Evolutionary conservation across 768 basidiomycete genomes (phyloP), one percentile per base, ranked within the genome.

Genomic region (Suillus occidentalis): DNA sequence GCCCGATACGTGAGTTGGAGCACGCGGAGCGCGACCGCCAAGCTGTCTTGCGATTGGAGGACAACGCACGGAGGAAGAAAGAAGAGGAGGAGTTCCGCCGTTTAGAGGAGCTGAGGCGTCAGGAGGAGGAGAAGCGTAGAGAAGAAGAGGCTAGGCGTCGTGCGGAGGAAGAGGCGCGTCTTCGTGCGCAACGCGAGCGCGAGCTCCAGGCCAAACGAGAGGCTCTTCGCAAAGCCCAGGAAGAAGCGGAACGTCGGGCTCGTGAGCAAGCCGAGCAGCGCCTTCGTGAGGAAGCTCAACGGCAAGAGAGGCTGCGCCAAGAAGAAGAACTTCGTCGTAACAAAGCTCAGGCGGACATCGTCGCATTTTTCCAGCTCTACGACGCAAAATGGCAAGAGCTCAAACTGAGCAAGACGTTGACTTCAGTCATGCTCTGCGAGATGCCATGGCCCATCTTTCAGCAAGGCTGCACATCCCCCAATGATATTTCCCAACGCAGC

Each of bases 381-480:
- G 75, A 78, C n/a, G 69, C 25, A 50, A 80, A 78, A 62, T 82
- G 81, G 81, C 67, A 70, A 34, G 72, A 72, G 18, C 75, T 81
- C 61, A 77, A 74, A 63, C 65, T 64, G 6, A 69, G 31, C 40
- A 61, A 64, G 14, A n/a, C 58, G 2, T 36, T 72, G 0, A 64
- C 79, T 7, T 65, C 58, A 1, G 66, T 76, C 63, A 22, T 69
- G 12, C 76, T 79, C 64, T 56, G 53, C 25, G 72, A 80, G 59
- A 65, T 85, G 60, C 83, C 84, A 13, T 84, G 84, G 84, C 83
- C 84, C 0, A 62, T 78, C 39, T 70, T 84, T 20, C 47, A 60
- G 25, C 22, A 70, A 20, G 68, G 73, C 34, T 57, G 50, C 4
- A 63, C 68, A 34, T 61, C 61, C 31, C 67, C 64, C 12, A 71